Evolutionary conservation across 306 rosid species (phyloP), one percentile per base, ranked within the genome.

Genomic region (Vicia faba): DNA sequence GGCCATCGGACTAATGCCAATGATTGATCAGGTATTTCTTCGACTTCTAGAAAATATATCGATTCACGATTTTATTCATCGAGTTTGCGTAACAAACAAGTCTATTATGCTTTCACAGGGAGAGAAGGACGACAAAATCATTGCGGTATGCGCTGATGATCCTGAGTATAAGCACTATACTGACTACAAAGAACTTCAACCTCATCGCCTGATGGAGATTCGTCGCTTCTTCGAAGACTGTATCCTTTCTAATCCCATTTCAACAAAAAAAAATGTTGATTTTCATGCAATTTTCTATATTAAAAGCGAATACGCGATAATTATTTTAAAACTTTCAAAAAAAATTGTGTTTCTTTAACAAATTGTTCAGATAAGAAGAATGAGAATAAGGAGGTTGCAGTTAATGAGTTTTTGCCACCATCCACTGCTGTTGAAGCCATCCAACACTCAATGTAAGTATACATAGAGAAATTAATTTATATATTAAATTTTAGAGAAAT

Each of bases 141-240:
- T 95, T 56, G 99, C 99, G 57, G 96, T 95, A 11, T 95, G 99
- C 39, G 99, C 88, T 20, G 99, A 95, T 73, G 99, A 95, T 90
- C 99, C 99, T 0, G 99, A 90, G 73, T 95, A 82, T 41, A 95
- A 81, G 71, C 99, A 95, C 81, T 95, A 73, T 31, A 85, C 66
- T 11, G 95, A 90, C 78, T 83, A 73, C 61, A 83, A 70, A 65
- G 96, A 95, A 81, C 97, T 90, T 45, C 72, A 95, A 18, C 97
- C 99, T 64, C 99, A 95, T 71, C 99, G 99, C 74, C 91, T 95
- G 44, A 69, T 85, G 5, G 99, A 95, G 80, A 95, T 95, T 16
- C 85, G 95, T 1, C 91, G 97, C 71, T 95, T 95, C 92, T 95
- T 95, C 56, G 99, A 95, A 86, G 97, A 95, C 73, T 95, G 96